A percentile compares a stretch with the other conserved stretches of the same genome.
phyloP scores from a whole-genome alignment of 2,329 filamentous ascomycete genomes.

The Botryotinia globosa region DNA sequence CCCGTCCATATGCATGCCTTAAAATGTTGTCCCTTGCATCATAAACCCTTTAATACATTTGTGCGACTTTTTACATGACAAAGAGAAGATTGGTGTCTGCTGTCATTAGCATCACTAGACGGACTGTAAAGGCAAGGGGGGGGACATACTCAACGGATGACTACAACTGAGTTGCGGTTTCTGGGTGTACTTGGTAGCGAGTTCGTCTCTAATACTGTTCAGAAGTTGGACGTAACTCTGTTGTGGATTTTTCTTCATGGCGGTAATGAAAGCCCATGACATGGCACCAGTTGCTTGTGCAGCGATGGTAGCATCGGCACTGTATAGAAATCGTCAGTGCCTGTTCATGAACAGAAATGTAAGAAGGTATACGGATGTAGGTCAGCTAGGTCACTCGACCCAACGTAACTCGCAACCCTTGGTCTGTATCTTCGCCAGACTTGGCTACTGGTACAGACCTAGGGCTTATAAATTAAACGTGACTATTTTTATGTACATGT shows the following conservation, averaged over 20 bases:
- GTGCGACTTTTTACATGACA: slow-evolving; percentile 49
- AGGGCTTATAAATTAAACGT: slow-evolving; percentile 30
- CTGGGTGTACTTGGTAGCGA: slow-evolving; percentile 83
- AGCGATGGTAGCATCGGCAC: slow-evolving; percentile 82
- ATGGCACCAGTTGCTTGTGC: slow-evolving; percentile 92
- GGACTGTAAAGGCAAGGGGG: background rate
- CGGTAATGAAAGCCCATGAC: slow-evolving; percentile 94
- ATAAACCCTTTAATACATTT: slow-evolving; percentile 12
- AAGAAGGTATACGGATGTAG: background rate
- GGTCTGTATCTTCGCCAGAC: slow-evolving; percentile 33
- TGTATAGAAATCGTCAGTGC: slow-evolving; percentile 41
- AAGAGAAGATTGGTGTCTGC: slow-evolving; percentile 62
- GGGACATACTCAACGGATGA: slow-evolving; percentile 77
- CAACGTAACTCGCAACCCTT: slow-evolving; percentile 39
- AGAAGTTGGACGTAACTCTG: slow-evolving; percentile 95
- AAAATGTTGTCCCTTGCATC: slow-evolving; percentile 6
- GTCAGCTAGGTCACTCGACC: slow-evolving; percentile 27
- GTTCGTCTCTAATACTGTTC: slow-evolving; percentile 90
- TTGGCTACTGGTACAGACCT: slow-evolving; percentile 31
- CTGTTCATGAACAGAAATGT: background rate
- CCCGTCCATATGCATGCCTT: slow-evolving; percentile 4
- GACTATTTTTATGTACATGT: slow-evolving; percentile 22
- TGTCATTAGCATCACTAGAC: slow-evolving; percentile 19
- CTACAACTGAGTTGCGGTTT: slow-evolving; percentile 96
- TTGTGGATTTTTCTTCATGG: slow-evolving; percentile 87